These are phyloP conservation scores for Irpex sp. DNA, from an alignment of 1,284 basidiomycete genomes.

Conservation along the genomic window DNA sequence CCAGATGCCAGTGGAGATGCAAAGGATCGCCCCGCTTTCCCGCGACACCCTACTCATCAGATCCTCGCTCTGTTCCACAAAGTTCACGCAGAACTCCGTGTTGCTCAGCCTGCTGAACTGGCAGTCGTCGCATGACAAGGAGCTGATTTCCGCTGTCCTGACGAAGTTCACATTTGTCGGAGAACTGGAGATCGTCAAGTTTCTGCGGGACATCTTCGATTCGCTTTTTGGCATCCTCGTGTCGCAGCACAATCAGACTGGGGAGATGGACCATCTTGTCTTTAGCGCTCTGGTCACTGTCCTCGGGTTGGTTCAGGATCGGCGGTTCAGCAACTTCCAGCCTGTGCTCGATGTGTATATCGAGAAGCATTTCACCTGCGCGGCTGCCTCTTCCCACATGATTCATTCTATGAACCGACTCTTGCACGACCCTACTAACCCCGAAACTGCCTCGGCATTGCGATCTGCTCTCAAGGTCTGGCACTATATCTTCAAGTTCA, in stretches of 20 bases:
- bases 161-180: constrained; percentile 90
- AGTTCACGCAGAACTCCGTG: constrained; percentile 89
- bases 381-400: constrained; percentile 77
- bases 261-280: constrained; percentile 83
- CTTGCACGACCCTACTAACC: constrained; percentile 68
- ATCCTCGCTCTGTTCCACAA: constrained; percentile 89
- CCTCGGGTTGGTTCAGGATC: constrained; percentile 87
- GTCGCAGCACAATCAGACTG: constrained; percentile 68
- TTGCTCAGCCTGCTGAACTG: constrained; percentile 83
- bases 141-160: constrained; percentile 70
- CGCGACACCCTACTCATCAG: constrained; percentile 82
- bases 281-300: constrained; percentile 92
- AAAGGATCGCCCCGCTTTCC: constrained; percentile 63
- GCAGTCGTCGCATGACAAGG: constrained; percentile 69
- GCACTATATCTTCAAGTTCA: constrained; percentile 95
- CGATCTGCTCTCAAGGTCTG: constrained; percentile 93
- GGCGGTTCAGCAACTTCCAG: constrained; percentile 94
- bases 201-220: constrained; percentile 90
- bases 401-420: constrained; percentile 86
- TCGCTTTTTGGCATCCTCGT: constrained; percentile 89
- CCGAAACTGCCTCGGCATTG: constrained; percentile 75
- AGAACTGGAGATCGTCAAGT: constrained; percentile 93
- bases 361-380: constrained; percentile 82
- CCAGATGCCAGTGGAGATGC: constrained; percentile 57
- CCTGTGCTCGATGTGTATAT: constrained; percentile 94